Evolutionary conservation across 192 early-diverging fungal genomes (phyloP).

Genomic region (Linnemannia elongata): DNA sequence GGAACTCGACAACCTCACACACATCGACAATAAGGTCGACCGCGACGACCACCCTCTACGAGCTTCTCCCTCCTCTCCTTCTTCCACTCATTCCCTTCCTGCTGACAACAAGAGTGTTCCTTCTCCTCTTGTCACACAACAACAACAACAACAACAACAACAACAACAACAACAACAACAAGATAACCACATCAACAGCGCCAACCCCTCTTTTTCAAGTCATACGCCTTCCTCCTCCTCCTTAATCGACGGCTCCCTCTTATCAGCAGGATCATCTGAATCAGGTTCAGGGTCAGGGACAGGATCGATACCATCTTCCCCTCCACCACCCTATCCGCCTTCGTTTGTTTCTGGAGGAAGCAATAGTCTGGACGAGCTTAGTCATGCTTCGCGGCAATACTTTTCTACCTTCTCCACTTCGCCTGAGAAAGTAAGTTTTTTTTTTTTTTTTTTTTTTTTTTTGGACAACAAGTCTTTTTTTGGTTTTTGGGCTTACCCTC

Average conservation of each 20-base stretch:
- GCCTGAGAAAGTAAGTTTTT: constrained; percentile 32
- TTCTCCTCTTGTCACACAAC: background rate
- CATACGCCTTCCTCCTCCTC: background rate
- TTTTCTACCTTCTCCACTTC: constrained; percentile 27
- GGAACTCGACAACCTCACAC: background rate
- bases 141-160: background rate
- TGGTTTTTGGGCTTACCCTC: background rate
- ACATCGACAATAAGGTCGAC: background rate
- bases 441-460: too few relatives aligned
- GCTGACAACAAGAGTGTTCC: background rate
- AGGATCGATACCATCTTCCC: constrained; percentile 9
- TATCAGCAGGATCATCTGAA: background rate
- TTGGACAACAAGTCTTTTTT: background rate
- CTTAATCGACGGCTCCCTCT: background rate
- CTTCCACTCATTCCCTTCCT: background rate
- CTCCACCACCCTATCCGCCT: constrained; percentile 6
- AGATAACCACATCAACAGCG: background rate
- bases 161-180: background rate
- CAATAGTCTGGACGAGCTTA: constrained; percentile 8
- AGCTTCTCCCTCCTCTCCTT: background rate
- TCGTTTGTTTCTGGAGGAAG: background rate
- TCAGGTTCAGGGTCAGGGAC: background rate
- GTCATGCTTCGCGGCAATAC: constrained; percentile 13
- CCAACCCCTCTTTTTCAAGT: background rate
- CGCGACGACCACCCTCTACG: background rate